Base-by-base conservation (phyloP, 495 filamentous ascomycete species). In the Xylaria venustula region DNA sequence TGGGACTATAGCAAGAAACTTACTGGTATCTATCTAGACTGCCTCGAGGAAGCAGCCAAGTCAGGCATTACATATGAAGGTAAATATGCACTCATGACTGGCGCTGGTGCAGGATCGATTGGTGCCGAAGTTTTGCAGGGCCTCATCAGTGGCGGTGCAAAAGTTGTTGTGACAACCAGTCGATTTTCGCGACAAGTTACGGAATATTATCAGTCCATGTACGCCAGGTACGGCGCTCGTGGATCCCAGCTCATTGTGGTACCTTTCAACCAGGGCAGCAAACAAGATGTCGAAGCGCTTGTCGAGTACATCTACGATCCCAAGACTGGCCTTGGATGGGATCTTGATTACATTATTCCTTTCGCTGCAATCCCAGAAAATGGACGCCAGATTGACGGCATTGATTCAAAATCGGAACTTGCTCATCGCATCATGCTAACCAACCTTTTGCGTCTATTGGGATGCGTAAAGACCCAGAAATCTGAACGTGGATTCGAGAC, bases 1-100 rank as follows among this genome's bases (percentile, higher is more conserved):
- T 99, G 94, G 94, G 92, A 99, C 71, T 99, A 97, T 79, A 97
- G 89, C 84, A 98, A 97, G 83, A 96, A 93, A 79, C 83, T 98
- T 40, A 97, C 94, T 22, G 90, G 91, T 23, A 69, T 90, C 66
- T 99, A 98, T 68, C 82, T 99, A 12, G 91, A 97, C 65, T 90
- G 92, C 49, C 75, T 99, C 45, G 91, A 96, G 76, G 82, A 91
- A 54, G 91, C 92, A 63, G 94, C 95, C 65, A 88, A 85, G 62
- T 80, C 85, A 32, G 94, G 94, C 65, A 86, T 98, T 44, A 90
- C 89, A 12, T 98, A 97, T 79, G 87, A 91, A 67, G 91, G 90
- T 71, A 98, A 97, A 84, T 91, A 96, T 71, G 95, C 88, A 32
- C 85, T 99, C 60, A 98, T 99, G 93, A 99, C 94, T 53, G 94